Evolutionary conservation across 495 filamentous ascomycete species (phyloP), one percentile per base, ranked within the genome.

Genomic region (Daldinia loculata): DNA sequence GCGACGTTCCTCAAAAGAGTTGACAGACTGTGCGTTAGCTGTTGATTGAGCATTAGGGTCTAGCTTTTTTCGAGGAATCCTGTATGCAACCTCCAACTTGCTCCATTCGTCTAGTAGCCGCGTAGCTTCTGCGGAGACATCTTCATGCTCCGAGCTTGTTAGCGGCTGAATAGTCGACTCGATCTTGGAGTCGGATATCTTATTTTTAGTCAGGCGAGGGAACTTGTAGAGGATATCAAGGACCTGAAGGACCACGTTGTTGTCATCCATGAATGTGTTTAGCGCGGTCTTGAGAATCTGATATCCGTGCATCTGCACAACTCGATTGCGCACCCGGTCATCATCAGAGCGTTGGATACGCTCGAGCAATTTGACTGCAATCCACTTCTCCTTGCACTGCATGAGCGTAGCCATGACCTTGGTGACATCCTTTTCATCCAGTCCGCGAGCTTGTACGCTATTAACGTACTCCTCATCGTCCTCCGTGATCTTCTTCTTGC

Each of bases 321-420:
- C 93, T 15, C 92, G 89, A 80, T 96, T 93, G 55, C 90, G 88
- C 43, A 97, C 93, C 59, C 89, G 87, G 74, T 98, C 94, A 66
- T 97, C 94, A 55, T 95, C 89, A 78, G 91, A 92, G n/a, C 86
- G 88, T 77, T 97, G 93, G 61, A 99, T 92, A 45, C 95, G 93
- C 39, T 88, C 86, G 15, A 99, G 89, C 60, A 99, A 83, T 82
- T 98, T 98, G 82, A 97, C 93, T 11, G 92, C 92, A 78, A 99
- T 98, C 96, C 96, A 99, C 74, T 98, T 98, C 85, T 99, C 95
- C 80, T 95, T 95, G 84, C 93, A 98, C 79, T 98, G 95, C 88
- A 97, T 92, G 66, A 99, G 90, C n/a, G 93, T 91, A 6, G 94
- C 93, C 95, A 99, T 98, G 79, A 99, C 94, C 79, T 96, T 97